A percentile compares a stretch with the other conserved stretches of the same genome.
Evolutionary conservation across 768 basidiomycete species (phyloP).

Genomic region (Termitomyces sp.): DNA sequence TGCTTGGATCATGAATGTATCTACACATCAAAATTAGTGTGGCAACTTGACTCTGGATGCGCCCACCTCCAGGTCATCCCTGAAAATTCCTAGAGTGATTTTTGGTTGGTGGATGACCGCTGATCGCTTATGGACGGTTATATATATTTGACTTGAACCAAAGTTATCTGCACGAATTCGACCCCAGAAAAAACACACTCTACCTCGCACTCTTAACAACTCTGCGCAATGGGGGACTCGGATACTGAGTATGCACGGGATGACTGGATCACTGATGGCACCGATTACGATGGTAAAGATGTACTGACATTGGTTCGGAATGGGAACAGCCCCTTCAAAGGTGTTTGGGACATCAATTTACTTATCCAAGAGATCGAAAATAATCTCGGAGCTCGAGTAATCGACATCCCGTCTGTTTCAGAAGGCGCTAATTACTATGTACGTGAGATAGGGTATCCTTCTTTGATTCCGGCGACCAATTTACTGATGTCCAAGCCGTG

Average conservation of each 20-base stretch:
- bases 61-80: no score
- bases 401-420: neutral
- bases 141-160: no score
- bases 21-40: no score
- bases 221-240: neutral
- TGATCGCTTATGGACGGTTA: no score
- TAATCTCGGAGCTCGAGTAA: neutral
- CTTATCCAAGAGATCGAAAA: conserved; percentile 1
- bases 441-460: neutral
- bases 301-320: neutral
- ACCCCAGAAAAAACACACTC: no score
- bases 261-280: neutral
- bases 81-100: no score
- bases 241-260: neutral
- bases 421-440: neutral
- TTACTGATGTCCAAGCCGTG: neutral
- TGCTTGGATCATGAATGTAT: no score
- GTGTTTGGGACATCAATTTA: neutral
- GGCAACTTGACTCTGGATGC: no score
- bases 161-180: no score
- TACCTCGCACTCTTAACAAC: neutral
- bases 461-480: no score
- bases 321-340: neutral
- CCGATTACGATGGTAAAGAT: neutral
- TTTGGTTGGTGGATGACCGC: no score